Evolutionary conservation across 495 filamentous ascomycete genomes (phyloP), one percentile per base, ranked within the genome.

Genomic region (Aspergillus olivimuriae): DNA sequence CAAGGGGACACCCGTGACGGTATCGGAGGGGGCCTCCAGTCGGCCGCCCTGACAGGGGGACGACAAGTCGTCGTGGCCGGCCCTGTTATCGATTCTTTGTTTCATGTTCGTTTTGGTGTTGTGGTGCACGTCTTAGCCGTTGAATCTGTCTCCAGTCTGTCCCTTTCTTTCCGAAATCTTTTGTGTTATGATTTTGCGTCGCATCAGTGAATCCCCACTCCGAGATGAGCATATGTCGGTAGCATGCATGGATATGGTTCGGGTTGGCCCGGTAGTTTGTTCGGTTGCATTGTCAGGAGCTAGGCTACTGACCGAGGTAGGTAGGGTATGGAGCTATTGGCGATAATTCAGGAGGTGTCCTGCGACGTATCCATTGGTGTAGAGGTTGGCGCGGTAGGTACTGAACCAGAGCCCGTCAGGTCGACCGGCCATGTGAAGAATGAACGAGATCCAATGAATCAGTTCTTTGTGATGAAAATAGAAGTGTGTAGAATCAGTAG

Each of bases 31-130:
- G n/a, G 63, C 51, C 35, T 53, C 61, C 26, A 61, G 48, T 44
- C 56, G 61, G 41, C 68, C 67, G 19, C 59, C 65, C 46, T 72
- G 60, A 65, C 44, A 48, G 31, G 23, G 41, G n/a, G n/a, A n/a
- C n/a, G n/a, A n/a, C n/a, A 35, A 35, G 34, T 18, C 20, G 34
- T 15, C 17, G 8, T 23, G 4, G 35, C 12, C 21, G 26, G 11
- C 22, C 30, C 43, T 41, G 19, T 33, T 44, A 34, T 41, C 36
- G 16, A 16, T 30, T 38, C 24, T 37, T 44, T 44, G 32, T 21
- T n/a, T 20, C 10, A 24, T 4, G 1, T 38, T 15, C 2, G 15
- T 22, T 19, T 38, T 38, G 17, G 17, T 38, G 6, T 15, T 38
- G 16, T 34, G 33, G 15, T 20, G 6, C 20, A 38, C 15, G 16